Evolutionary conservation across 495 filamentous ascomycete species (phyloP), one percentile per base, ranked within the genome.

Genomic region (Tuber brumale): DNA sequence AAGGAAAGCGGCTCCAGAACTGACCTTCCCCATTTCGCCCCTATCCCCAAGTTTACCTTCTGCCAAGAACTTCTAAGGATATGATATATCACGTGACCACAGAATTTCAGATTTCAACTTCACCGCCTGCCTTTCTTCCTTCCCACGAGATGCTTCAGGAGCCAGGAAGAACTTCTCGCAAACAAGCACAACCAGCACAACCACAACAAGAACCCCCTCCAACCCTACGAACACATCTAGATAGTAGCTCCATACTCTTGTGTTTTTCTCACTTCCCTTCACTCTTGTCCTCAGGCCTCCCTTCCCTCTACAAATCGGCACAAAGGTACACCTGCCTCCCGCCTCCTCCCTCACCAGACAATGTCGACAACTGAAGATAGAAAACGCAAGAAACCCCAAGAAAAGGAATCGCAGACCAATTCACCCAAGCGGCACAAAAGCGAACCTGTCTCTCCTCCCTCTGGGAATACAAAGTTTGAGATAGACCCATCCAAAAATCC

Each of bases 401-500:
- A 66, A 66, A 66, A 19, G 16, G 57, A 35, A 31, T 16, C 57
- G 27, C 57, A 18, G 57, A 19, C 27, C 57, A 66, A 66, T 19
- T 35, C 27, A 35, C 27, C 27, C 12, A 66, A 66, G 57, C 57
- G 57, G 31, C 57, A 35, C 27, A 66, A 35, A 66, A 70, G 71
- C 35, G 76, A 79, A 71, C 12, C 70, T 66, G 73, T 48, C 8
- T 76, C 51, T 2, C 51, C 75, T 70, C 78, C 78, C 48, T 75
- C 77, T 6, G 77, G 82, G 75, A 80, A 80, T 9, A 42, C 73
- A n/a, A 82, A 82, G 48, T 18, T 73, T 61, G 77, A 77, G 42
- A 51, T 82, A 39, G 80, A 82, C 70, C 81, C 81, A 35, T 70
- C 80, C 12, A 70, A 82, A 74, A 98, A 97, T 81, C 92, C 92